These are phyloP conservation scores for Pichia sp. DNA, from an alignment of 1,139 yeast genomes.

Conservation along the genomic window DNA sequence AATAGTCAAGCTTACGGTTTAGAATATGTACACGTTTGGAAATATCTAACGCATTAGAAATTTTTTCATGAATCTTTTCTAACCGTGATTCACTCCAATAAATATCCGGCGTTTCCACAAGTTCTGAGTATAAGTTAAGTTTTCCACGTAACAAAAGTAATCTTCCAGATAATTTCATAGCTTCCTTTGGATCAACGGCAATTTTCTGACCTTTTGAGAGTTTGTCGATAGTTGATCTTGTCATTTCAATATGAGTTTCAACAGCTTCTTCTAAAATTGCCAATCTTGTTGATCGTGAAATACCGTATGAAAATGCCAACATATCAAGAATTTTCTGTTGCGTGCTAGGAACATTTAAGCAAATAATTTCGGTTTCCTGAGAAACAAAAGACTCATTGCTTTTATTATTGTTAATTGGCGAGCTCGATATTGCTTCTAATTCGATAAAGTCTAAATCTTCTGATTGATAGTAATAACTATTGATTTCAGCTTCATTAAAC, in stretches of 20 bases:
- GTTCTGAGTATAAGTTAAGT: conserved; percentile 77
- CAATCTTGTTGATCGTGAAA: conserved; percentile 78
- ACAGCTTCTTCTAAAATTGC: conserved; percentile 70
- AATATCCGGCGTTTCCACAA: conserved; percentile 86
- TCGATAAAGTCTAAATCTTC: conserved; percentile 89
- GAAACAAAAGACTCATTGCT: conserved; percentile 9
- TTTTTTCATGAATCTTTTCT: conserved; percentile 65
- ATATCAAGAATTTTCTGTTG: conserved; percentile 59
- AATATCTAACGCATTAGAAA: conserved; percentile 69
- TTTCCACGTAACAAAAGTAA: conserved; percentile 72
- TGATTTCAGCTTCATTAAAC: conserved; percentile 41
- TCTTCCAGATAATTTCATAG: conserved; percentile 65
- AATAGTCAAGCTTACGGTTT: conserved; percentile 81
- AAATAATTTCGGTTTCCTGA: conserved; percentile 17
- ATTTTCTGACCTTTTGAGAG: conserved; percentile 59
- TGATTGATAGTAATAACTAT: conserved; percentile 55
- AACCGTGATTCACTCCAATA: conserved; percentile 90
- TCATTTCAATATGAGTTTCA: conserved; percentile 57
- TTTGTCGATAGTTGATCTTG: conserved; percentile 59
- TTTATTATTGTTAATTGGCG: too few relatives aligned
- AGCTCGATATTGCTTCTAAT: conserved; percentile 27
- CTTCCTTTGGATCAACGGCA: conserved; percentile 55
- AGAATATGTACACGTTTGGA: conserved; percentile 70
- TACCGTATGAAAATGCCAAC: conserved; percentile 84
- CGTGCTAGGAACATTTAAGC: conserved; percentile 33